Conservation (phyloP, 257 asterid genomes). For the Anisodus tanguticus region DNA sequence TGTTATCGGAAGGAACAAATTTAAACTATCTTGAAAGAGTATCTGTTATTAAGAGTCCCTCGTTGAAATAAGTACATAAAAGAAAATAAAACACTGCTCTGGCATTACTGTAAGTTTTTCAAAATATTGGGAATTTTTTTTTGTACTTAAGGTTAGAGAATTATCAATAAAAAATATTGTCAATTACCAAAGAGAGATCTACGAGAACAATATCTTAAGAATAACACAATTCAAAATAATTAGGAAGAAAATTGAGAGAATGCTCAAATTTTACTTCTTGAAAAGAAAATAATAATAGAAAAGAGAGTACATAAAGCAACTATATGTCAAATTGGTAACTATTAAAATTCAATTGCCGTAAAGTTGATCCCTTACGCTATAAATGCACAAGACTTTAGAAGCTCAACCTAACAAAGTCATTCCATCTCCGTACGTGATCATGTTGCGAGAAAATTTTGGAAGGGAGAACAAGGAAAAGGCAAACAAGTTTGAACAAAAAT, state of each 20-base stretch:
- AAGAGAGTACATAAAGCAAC: not conserved
- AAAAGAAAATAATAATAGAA: not conserved
- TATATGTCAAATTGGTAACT: not conserved
- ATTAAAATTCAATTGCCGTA: not conserved
- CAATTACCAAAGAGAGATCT: not conserved
- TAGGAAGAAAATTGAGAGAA: not conserved
- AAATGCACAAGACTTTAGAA: constrained; percentile 17
- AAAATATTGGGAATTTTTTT: too few relatives aligned
- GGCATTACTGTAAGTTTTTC: not conserved
- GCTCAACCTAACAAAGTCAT: not conserved
- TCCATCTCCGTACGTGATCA: constrained; percentile 7
- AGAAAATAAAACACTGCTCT: not conserved
- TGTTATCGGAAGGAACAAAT: not conserved
- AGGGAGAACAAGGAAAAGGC: not conserved
- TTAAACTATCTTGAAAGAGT: not conserved
- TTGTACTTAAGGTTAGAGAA: not conserved
- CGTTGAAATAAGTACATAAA: not conserved
- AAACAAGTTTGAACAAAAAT: constrained; percentile 27
- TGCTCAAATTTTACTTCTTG: constrained; percentile 7
- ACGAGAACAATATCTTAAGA: not conserved
- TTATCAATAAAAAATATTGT: not conserved
- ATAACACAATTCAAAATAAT: not conserved
- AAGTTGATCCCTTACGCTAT: constrained; percentile 5
- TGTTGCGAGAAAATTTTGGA: not conserved
- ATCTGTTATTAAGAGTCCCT: not conserved